Evolutionary conservation across 2,329 filamentous ascomycete species (phyloP).

Genomic region (Coleophoma eucalyptorum): DNA sequence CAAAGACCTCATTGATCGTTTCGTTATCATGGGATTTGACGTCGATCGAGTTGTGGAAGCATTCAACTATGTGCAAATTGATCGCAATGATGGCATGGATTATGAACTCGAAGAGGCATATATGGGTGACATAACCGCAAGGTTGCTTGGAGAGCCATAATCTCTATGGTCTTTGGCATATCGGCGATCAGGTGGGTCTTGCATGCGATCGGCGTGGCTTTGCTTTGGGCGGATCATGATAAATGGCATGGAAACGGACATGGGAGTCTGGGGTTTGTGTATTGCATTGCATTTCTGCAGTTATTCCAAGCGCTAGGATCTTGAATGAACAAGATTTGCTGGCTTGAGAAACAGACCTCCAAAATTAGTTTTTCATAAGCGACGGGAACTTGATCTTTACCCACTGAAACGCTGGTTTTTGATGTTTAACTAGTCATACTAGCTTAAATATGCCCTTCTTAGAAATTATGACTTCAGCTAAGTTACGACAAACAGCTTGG

Average conservation of each 20-base stretch:
- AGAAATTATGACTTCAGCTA: no score
- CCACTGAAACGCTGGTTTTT: no score
- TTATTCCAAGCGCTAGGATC: no score
- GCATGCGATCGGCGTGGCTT: background rate
- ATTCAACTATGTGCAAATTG: constrained; percentile 78
- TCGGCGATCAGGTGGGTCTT: background rate
- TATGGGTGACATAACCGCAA: constrained; percentile 84
- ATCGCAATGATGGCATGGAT: constrained; percentile 71
- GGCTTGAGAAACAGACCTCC: no score
- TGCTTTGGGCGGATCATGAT: background rate
- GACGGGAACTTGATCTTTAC: no score
- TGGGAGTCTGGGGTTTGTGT: background rate
- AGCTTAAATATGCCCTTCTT: no score
- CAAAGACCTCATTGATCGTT: constrained; percentile 75
- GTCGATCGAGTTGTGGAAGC: constrained; percentile 82
- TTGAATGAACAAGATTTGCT: no score
- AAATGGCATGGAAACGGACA: background rate
- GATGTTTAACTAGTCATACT: no score
- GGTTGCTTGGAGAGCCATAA: constrained; percentile 71
- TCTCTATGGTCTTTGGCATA: background rate
- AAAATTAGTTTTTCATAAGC: no score
- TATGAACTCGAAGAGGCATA: constrained; percentile 87
- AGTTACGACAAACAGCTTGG: no score
- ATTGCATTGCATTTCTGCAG: background rate
- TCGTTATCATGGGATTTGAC: constrained; percentile 88